Evolutionary conservation across 1,284 basidiomycete genomes (phyloP).

Genomic region (Tilletiopsis washingtonensis): DNA sequence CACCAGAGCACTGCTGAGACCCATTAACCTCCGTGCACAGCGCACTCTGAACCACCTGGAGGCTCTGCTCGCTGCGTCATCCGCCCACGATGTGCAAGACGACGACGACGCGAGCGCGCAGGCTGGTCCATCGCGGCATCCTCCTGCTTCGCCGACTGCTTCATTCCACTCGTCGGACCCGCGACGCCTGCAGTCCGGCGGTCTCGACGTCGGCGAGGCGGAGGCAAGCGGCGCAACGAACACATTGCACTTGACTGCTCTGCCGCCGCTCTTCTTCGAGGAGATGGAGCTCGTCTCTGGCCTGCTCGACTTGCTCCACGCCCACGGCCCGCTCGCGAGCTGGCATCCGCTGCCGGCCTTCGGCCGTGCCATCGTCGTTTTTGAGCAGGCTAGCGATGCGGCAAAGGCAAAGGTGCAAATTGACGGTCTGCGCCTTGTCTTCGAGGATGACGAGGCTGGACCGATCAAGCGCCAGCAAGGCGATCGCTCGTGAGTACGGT

Average conservation of each 20-base stretch:
- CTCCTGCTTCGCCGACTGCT: background rate
- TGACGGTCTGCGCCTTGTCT: conserved; percentile 28
- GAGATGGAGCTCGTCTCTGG: conserved; percentile 15
- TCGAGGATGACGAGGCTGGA: conserved; percentile 21
- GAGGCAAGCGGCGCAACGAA: conserved; percentile 15
- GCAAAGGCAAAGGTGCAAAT: conserved; percentile 25
- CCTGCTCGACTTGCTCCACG: conserved; percentile 31
- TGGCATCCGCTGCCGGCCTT: conserved; percentile 38
- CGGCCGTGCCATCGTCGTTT: conserved; percentile 31
- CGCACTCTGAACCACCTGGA: conserved; percentile 23
- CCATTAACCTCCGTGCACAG: no score
- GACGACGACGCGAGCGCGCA: no score
- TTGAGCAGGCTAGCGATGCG: conserved; percentile 22
- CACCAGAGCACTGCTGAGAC: no score
- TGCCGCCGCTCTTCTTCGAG: conserved; percentile 36
- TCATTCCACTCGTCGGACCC: conserved; percentile 5
- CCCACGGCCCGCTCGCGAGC: conserved; percentile 33
- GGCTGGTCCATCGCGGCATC: no score
- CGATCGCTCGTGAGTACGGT: background rate
- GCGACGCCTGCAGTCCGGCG: background rate
- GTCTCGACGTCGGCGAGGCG: background rate
- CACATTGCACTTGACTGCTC: conserved; percentile 34
- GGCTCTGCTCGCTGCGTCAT: background rate
- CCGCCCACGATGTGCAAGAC: background rate
- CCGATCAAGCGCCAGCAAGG: background rate